Conservation (phyloP, 2,329 filamentous ascomycete species). For the Pseudocercospora vitis region DNA sequence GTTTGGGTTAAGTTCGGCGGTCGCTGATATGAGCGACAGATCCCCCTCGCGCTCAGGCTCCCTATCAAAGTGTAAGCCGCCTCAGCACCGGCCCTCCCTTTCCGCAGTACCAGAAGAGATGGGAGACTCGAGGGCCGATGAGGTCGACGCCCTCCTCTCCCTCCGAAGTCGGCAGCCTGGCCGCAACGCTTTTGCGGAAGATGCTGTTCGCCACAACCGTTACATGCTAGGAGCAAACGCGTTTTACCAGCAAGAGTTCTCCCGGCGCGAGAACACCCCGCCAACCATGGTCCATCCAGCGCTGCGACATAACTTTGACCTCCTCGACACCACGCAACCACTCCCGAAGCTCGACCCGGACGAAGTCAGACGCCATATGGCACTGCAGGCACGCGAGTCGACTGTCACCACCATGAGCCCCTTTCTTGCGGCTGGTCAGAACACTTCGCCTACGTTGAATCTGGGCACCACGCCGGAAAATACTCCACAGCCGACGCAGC, state of each 20-base stretch:
- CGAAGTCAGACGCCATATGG: conserved; percentile 7
- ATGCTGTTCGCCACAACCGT: conserved; percentile 22
- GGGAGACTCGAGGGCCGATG: conserved; percentile 6
- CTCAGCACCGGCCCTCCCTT: conserved; percentile 2
- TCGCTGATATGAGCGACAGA: conserved; percentile 19
- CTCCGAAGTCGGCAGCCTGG: conserved; percentile 20
- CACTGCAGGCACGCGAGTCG: conserved; percentile 21
- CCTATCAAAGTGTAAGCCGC: not conserved
- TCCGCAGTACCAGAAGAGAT: conserved; percentile 1
- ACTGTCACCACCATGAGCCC: conserved; percentile 32
- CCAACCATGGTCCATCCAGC: conserved; percentile 31
- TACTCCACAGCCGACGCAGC: conserved; percentile 36
- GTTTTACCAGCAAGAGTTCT: conserved; percentile 36
- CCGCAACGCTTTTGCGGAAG: conserved; percentile 35
- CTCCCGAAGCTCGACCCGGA: conserved; percentile 19
- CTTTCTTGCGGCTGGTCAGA: conserved; percentile 27
- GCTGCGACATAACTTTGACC: conserved; percentile 18
- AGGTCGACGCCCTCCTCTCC: conserved; percentile 9
- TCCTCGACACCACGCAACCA: conserved; percentile 19
- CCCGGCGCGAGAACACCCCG: conserved; percentile 24
- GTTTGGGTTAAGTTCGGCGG: conserved; percentile 9
- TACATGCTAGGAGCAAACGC: conserved; percentile 37
- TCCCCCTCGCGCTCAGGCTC: conserved; percentile 2
- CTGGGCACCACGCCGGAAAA: conserved; percentile 30
- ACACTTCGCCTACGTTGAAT: conserved; percentile 27